Percentiles rank a stretch among this genome's conserved stretches.
phyloP scores from a whole-genome alignment of 2,329 filamentous ascomycete genomes.

The Xylariaceae sp. region DNA sequence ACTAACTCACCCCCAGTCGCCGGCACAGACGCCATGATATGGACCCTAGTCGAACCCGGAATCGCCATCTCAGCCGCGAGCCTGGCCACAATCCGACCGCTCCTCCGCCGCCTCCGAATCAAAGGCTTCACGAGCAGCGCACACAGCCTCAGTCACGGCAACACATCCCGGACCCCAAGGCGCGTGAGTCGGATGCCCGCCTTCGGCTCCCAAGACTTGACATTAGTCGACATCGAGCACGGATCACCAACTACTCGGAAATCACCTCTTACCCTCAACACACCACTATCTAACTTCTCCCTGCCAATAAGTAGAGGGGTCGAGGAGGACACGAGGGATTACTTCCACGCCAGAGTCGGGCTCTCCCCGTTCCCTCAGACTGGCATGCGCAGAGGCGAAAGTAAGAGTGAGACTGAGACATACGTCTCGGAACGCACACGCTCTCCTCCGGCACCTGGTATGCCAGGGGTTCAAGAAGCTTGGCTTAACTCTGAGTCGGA shows the following conservation, averaged over 20 bases:
- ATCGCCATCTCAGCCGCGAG: slow-evolving; percentile 53
- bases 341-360: slow-evolving; percentile 7
- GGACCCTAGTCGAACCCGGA: slow-evolving; percentile 55
- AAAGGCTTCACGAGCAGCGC: slow-evolving; percentile 44
- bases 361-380: slow-evolving; percentile 11
- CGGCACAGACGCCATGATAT: slow-evolving; percentile 51
- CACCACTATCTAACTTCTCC: slow-evolving; percentile 12
- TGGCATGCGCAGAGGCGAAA: slow-evolving; percentile 18
- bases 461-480: too few relatives aligned
- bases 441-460: background rate
- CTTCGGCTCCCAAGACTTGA: slow-evolving; percentile 36
- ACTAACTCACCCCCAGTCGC: slow-evolving; percentile 31
- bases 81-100: slow-evolving; percentile 51
- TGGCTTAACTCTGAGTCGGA: too few relatives aligned
- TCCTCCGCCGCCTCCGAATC: slow-evolving; percentile 46
- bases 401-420: slow-evolving; percentile 36
- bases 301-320: slow-evolving; percentile 17
- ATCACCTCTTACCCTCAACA: slow-evolving; percentile 6
- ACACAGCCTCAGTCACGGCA: slow-evolving; percentile 29
- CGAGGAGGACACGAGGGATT: slow-evolving; percentile 18
- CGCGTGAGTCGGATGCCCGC: slow-evolving; percentile 30
- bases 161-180: slow-evolving; percentile 25
- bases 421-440: slow-evolving; percentile 34
- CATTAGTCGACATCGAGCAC: slow-evolving; percentile 33
- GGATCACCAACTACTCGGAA: slow-evolving; percentile 14